These are phyloP conservation scores for Rhizoclosmatium sp. DNA, from an alignment of 192 early-diverging fungal genomes.

Conservation along the genomic window DNA sequence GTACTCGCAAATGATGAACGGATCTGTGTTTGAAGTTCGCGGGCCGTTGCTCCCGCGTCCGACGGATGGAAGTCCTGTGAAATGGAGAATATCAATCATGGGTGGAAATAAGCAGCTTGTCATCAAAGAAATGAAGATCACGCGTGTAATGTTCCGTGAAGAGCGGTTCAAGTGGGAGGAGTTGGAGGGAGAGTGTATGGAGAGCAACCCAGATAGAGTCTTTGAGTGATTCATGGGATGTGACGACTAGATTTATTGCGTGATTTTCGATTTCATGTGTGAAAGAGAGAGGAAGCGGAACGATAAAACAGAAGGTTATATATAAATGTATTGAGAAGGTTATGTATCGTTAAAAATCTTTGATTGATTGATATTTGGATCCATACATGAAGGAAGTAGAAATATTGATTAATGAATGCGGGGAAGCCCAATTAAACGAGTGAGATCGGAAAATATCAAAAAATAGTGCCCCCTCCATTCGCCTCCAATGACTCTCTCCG, in stretches of 20 bases:
- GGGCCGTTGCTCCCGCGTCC: neutral
- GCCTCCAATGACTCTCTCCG: too few species aligned
- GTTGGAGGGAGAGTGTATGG: neutral
- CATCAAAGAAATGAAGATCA: neutral
- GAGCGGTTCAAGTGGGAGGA: neutral
- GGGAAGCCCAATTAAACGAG: too few species aligned
- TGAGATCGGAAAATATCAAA: too few species aligned
- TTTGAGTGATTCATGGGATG: neutral
- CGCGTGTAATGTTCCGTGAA: neutral
- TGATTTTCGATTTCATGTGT: neutral
- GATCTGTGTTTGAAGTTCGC: neutral
- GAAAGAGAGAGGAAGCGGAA: neutral
- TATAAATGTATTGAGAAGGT: too few species aligned
- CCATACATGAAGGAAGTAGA: too few species aligned
- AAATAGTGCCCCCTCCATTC: too few species aligned
- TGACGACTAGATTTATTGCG: neutral
- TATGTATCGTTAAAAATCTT: too few species aligned
- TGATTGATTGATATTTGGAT: too few species aligned
- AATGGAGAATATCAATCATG: neutral
- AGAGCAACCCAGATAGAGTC: neutral
- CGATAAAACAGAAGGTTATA: too few species aligned
- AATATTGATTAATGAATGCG: too few species aligned
- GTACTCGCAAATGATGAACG: neutral
- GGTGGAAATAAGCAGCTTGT: neutral
- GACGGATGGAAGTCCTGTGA: neutral